Percentiles rank a stretch among this genome's conserved stretches.
phyloP scores from a whole-genome alignment of 2,329 filamentous ascomycete species.

The Calonectria ilicicola region DNA sequence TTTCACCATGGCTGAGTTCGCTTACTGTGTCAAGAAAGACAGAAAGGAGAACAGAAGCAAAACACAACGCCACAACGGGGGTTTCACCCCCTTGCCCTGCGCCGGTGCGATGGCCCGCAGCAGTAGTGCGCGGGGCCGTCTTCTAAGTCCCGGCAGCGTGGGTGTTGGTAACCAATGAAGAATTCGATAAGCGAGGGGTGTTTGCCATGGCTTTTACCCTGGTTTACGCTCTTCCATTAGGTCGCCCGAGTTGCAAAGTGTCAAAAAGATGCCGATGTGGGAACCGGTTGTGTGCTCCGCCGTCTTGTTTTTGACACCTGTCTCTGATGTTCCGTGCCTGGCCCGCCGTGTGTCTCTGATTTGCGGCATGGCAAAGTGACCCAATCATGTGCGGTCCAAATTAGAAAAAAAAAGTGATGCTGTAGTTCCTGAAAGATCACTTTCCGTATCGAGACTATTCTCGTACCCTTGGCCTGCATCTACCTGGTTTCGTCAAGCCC shows the following conservation, averaged over 20 bases:
- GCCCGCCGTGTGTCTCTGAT: not conserved
- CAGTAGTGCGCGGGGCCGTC: slow-evolving; percentile 32
- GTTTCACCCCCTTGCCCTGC: slow-evolving; percentile 23
- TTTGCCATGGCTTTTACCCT: slow-evolving; percentile 13
- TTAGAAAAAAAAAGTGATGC: not conserved
- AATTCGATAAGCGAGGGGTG: slow-evolving; percentile 10
- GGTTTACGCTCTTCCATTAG: not conserved
- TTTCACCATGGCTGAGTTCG: slow-evolving; percentile 13
- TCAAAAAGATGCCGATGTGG: slow-evolving; percentile 5
- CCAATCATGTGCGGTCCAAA: slow-evolving; percentile 15
- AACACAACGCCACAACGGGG: slow-evolving; percentile 17
- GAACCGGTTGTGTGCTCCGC: not conserved
- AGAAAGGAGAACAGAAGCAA: slow-evolving; percentile 30
- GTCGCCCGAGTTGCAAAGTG: not conserved
- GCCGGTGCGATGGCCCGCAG: slow-evolving; percentile 22
- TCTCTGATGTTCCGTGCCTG: not conserved
- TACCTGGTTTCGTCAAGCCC: slow-evolving; percentile 34
- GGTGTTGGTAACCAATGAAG: slow-evolving; percentile 40
- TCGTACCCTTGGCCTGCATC: slow-evolving; percentile 27
- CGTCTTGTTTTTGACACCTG: not conserved
- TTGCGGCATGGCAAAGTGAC: slow-evolving; percentile 18
- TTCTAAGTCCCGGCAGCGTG: slow-evolving; percentile 37
- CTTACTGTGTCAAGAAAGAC: slow-evolving; percentile 2
- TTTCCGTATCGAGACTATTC: slow-evolving; percentile 38
- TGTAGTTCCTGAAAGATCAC: slow-evolving; percentile 29